phyloP scores from a whole-genome alignment of 768 basidiomycete genomes.

The Gloeopeniophorella convolvens region DNA sequence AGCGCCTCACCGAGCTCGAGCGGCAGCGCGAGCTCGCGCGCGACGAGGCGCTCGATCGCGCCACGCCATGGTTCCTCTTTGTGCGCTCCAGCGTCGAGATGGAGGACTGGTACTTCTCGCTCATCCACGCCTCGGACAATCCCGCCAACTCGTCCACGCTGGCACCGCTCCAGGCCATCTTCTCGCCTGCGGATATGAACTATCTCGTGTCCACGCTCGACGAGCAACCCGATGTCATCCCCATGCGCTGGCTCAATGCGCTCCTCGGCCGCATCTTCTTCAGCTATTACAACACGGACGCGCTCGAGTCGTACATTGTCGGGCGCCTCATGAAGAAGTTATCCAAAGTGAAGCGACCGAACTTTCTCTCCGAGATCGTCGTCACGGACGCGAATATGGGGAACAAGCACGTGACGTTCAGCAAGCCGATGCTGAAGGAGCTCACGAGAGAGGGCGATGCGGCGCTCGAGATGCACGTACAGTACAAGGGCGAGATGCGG shows the following conservation, averaged over 20 bases:
- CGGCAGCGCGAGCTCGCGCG: constrained; percentile 31
- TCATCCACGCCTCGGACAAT: constrained; percentile 67
- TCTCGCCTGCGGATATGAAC: constrained; percentile 73
- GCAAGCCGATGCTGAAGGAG: constrained; percentile 98
- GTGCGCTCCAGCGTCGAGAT: constrained; percentile 82
- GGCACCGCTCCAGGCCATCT: constrained; percentile 55
- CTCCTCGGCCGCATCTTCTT: constrained; percentile 90
- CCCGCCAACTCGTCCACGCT: constrained; percentile 58
- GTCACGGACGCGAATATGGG: constrained; percentile 91
- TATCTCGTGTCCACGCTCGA: constrained; percentile 80
- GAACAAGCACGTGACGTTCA: constrained; percentile 73
- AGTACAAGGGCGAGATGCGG: constrained; percentile 81
- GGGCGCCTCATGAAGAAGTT: constrained; percentile 89
- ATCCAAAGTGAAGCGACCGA: constrained; percentile 83
- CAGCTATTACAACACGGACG: constrained; percentile 79
- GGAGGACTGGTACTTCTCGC: constrained; percentile 94
- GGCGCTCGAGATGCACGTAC: constrained; percentile 76
- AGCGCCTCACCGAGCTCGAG: constrained; percentile 30
- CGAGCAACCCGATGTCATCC: constrained; percentile 91
- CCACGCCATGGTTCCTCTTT: constrained; percentile 90
- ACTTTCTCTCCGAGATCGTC: constrained; percentile 76
- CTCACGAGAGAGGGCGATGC: constrained; percentile 93
- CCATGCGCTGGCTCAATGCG: constrained; percentile 97
- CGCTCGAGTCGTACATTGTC: constrained; percentile 80
- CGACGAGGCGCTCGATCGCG: constrained; percentile 44